Evolutionary conservation across 768 basidiomycete genomes (phyloP), one percentile per base, ranked within the genome.

Genomic region (Sporobolomyces phaffii): DNA sequence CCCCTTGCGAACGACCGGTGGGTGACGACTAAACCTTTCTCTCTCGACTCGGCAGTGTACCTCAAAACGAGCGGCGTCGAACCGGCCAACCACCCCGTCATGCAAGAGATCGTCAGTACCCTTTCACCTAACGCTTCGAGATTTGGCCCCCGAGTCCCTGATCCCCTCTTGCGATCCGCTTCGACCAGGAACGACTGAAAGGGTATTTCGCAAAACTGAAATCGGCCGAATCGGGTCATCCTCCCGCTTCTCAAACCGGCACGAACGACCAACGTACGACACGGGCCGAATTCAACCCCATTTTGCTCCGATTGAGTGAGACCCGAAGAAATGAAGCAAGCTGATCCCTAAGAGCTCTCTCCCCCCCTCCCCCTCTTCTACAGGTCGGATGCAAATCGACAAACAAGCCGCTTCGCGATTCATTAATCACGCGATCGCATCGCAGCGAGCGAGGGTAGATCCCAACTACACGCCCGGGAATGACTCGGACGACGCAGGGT

Each of bases 161-260:
- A n/a, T n/a, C n/a, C n/a, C n/a, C n/a, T n/a, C n/a, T n/a, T n/a
- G n/a, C n/a, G n/a, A n/a, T n/a, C n/a, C n/a, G n/a, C n/a, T n/a
- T n/a, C n/a, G n/a, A n/a, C 4, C 57, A 72, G 89, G 86, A 87
- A 69, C 83, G 89, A 74, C 82, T 91, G 15, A 83, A 84, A 33
- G 81, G 84, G 68, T 91, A 92, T 77, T 91, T 91, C 78, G 84
- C 85, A 68, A 92, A 91, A 75, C 87, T 91, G 59, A 82, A 85
- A 65, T 80, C 81, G 26, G 87, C 89, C 6, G 88, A 91, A 77
- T 84, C 85, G 13, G 65, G 51, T n/a, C n/a, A n/a, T n/a, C n/a
- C n/a, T n/a, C n/a, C n/a, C n/a, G n/a, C n/a, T n/a, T n/a, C n/a
- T n/a, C n/a, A n/a, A n/a, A n/a, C n/a, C n/a, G n/a, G n/a, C n/a